Percentiles rank a stretch among this genome's conserved stretches.
phyloP scores from a whole-genome alignment of 2,329 filamentous ascomycete species.

The Monosporascus sp. region DNA sequence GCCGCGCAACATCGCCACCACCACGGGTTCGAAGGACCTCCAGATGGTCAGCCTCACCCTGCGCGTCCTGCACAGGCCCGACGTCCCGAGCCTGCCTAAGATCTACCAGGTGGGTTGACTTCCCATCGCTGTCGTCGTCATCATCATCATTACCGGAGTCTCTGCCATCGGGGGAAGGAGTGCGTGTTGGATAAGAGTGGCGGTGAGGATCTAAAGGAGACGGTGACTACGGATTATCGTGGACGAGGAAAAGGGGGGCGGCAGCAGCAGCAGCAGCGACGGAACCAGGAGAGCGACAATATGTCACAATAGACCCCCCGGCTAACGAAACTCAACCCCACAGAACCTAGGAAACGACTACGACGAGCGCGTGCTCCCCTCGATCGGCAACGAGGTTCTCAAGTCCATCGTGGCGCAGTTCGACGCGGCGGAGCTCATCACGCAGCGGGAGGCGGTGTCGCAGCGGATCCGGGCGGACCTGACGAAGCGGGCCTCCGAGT shows the following conservation, averaged over 20 bases:
- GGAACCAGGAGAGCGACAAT: neutral
- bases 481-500: slow-evolving; percentile 86
- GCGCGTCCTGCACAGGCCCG: slow-evolving; percentile 88
- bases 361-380: slow-evolving; percentile 95
- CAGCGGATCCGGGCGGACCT: slow-evolving; percentile 91
- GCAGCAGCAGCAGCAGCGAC: neutral
- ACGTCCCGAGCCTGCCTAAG: slow-evolving; percentile 86
- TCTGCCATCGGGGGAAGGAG: too few species aligned
- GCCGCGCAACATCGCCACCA: slow-evolving; percentile 95
- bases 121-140: neutral
- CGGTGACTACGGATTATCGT: neutral
- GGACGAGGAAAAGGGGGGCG: neutral
- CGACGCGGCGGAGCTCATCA: slow-evolving; percentile 97
- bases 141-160: neutral
- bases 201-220: too few species aligned
- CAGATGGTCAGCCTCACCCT: slow-evolving; percentile 99
- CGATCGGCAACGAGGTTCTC: slow-evolving; percentile 98
- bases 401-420: slow-evolving; percentile 99
- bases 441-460: slow-evolving; percentile 93
- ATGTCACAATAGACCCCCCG: neutral
- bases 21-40: slow-evolving; percentile 96
- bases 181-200: too few species aligned
- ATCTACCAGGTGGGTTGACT: slow-evolving; percentile 81
- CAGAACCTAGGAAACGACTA: slow-evolving; percentile 97
- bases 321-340: neutral